Evolutionary conservation across 371 early-diverging fungal genomes (phyloP).

Genomic region (Hamiltosporidium tvaerminnensis): DNA sequence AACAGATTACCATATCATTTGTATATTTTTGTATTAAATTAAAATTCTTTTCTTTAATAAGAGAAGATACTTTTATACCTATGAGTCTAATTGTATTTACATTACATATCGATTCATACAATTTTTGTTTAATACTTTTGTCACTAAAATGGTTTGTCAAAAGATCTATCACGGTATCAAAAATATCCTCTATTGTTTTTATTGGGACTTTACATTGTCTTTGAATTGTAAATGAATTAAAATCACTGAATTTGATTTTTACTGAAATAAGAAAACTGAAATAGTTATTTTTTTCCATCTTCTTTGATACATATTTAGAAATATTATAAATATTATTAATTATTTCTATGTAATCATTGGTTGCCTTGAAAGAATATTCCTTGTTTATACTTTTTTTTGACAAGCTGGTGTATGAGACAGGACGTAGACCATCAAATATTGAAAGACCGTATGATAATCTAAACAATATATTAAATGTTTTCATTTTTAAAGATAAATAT

Average conservation of each 20-base stretch:
- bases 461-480: constrained; percentile 25
- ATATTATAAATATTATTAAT: constrained; percentile 8
- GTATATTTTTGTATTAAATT: background rate
- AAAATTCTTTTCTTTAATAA: background rate
- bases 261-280: constrained; percentile 7
- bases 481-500: constrained; percentile 8
- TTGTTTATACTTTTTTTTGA: background rate
- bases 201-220: constrained; percentile 6
- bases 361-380: constrained; percentile 11
- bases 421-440: constrained; percentile 10
- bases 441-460: constrained; percentile 26
- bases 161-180: constrained; percentile 7
- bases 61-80: constrained; percentile 16
- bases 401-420: background rate
- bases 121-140: background rate
- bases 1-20: background rate
- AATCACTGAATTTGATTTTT: constrained; percentile 15
- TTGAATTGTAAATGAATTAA: constrained; percentile 5
- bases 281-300: background rate
- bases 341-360: constrained; percentile 10
- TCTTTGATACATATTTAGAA: background rate
- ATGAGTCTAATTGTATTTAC: constrained; percentile 9
- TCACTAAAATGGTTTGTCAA: background rate
- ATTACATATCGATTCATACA: background rate
- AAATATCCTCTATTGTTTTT: constrained; percentile 4